Evolutionary conservation across 1,139 yeast genomes (phyloP).

Genomic region (Scheffersomyces cryptocercus): DNA sequence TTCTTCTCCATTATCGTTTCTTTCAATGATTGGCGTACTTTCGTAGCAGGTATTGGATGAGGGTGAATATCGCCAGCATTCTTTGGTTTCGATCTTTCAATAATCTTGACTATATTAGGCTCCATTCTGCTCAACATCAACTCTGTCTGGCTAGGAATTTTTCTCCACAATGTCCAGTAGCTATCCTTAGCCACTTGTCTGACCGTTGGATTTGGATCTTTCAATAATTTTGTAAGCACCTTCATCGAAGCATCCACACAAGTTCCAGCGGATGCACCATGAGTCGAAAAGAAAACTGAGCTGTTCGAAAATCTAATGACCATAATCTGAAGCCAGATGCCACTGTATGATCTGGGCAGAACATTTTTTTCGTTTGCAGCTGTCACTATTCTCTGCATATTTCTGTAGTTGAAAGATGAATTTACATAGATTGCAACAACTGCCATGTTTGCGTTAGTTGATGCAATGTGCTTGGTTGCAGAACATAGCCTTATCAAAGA

Average conservation of each 20-base stretch:
- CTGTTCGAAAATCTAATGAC: constrained; percentile 42
- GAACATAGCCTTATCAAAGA: constrained; percentile 64
- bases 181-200: constrained; percentile 74
- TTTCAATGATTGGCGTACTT: constrained; percentile 31
- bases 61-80: constrained; percentile 4
- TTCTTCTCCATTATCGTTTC: constrained; percentile 37
- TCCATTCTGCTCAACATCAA: constrained; percentile 52
- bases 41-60: constrained; percentile 10
- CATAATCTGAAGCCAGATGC: constrained; percentile 68
- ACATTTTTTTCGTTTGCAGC: constrained; percentile 68
- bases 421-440: constrained; percentile 62
- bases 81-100: constrained; percentile 52
- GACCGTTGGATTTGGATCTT: constrained; percentile 81
- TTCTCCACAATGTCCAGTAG: constrained; percentile 66
- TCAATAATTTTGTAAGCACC: constrained; percentile 59
- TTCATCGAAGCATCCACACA: constrained; percentile 52
- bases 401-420: constrained; percentile 53
- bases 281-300: constrained; percentile 32
- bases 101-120: constrained; percentile 35
- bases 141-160: constrained; percentile 50
- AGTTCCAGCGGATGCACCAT: constrained; percentile 33
- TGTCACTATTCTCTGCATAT: constrained; percentile 51
- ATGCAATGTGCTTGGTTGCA: constrained; percentile 78
- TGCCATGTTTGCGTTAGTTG: constrained; percentile 70
- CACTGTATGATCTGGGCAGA: constrained; percentile 69